Percentiles rank a stretch among this genome's conserved stretches.
Evolutionary conservation across 768 basidiomycete species (phyloP).

Genomic region (Lentinula sp.): DNA sequence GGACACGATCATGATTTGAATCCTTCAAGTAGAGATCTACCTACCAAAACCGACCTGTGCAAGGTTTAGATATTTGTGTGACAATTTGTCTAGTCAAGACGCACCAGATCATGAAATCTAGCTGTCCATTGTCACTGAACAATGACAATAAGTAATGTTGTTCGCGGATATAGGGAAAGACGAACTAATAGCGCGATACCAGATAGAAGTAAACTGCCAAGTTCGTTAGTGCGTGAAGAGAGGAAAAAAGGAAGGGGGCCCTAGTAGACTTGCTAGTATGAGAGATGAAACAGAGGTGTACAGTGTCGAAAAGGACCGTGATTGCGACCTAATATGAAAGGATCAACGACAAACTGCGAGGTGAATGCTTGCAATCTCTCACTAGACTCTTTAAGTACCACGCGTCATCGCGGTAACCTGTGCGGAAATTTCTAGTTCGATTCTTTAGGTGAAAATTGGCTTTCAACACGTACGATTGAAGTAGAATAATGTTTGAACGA

Average conservation of each 20-base stretch:
- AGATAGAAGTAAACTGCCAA: slow-evolving; percentile 7
- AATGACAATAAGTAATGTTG: background rate
- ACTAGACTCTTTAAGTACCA: slow-evolving; percentile 9
- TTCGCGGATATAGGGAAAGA: background rate
- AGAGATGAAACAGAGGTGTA: slow-evolving; percentile 7
- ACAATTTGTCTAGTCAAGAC: background rate
- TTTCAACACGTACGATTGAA: slow-evolving; percentile 3
- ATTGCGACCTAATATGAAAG: slow-evolving; percentile 3
- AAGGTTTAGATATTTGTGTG: background rate
- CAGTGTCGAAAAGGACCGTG: slow-evolving; percentile 8
- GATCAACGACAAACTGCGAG: too few relatives aligned
- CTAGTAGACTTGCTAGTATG: slow-evolving; percentile 5
- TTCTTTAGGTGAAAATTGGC: too few relatives aligned
- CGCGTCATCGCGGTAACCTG: slow-evolving; percentile 7
- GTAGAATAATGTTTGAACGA: slow-evolving; percentile 10
- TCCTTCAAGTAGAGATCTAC: background rate
- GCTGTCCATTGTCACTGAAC: slow-evolving; percentile 1
- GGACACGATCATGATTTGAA: background rate
- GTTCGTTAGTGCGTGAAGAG: background rate
- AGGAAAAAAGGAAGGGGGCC: background rate
- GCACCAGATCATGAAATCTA: slow-evolving; percentile 5
- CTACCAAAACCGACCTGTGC: slow-evolving; percentile 1
- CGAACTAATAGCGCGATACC: slow-evolving; percentile 7
- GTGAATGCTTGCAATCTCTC: background rate
- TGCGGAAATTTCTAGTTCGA: background rate